Percentiles rank a stretch among this genome's conserved stretches.
phyloP scores from a whole-genome alignment of 352 stramenopile genomes.

The Phytophthora pini region DNA sequence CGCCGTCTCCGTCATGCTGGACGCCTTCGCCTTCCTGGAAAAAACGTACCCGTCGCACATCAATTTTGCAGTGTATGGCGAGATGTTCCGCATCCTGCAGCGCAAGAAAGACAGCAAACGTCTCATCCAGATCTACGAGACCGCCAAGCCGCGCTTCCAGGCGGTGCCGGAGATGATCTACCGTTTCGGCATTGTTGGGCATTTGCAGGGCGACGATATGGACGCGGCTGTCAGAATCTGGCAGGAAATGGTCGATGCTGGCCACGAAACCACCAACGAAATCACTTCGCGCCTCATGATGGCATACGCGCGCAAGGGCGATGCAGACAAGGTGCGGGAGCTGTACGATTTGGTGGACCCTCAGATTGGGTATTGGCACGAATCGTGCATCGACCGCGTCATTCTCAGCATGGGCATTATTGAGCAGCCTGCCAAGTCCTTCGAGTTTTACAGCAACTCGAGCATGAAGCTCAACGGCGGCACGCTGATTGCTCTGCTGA shows the following conservation, averaged over 20 bases:
- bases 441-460: conserved; percentile 85
- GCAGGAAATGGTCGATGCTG: conserved; percentile 59
- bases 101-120: conserved; percentile 44
- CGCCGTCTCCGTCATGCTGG: conserved; percentile 52
- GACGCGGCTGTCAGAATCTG: conserved; percentile 50
- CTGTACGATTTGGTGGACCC: conserved; percentile 64
- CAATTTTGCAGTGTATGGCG: conserved; percentile 67
- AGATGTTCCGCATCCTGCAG: conserved; percentile 61
- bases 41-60: conserved; percentile 52
- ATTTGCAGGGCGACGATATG: conserved; percentile 58
- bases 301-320: conserved; percentile 47
- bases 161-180: conserved; percentile 73
- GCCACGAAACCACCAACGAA: conserved; percentile 70
- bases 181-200: conserved; percentile 69
- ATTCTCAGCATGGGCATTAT: conserved; percentile 72
- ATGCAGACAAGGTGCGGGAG: conserved; percentile 60
- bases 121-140: conserved; percentile 59
- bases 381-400: conserved; percentile 72
- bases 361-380: conserved; percentile 70
- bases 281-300: conserved; percentile 71
- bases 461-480: conserved; percentile 79
- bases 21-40: conserved; percentile 57
- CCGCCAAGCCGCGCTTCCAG: conserved; percentile 48
- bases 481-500: conserved; percentile 75
- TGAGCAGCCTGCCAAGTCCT: conserved; percentile 63